Evolutionary conservation across 2,329 filamentous ascomycete genomes (phyloP).

Genomic region (Penicillium sp.): DNA sequence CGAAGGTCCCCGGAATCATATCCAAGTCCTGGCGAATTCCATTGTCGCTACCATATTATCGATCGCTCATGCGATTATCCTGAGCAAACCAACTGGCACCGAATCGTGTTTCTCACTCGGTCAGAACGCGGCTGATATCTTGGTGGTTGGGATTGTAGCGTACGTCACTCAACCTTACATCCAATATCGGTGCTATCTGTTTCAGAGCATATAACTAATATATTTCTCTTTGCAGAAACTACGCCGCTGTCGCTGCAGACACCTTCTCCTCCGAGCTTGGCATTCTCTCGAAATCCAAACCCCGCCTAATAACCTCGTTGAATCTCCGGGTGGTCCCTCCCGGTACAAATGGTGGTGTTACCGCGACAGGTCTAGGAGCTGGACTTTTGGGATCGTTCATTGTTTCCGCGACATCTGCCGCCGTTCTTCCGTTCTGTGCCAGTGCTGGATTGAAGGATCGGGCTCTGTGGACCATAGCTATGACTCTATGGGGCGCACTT

Average conservation of each 20-base stretch:
- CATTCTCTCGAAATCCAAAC: constrained; percentile 73
- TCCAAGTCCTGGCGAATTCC: constrained; percentile 91
- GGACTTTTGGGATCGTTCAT: constrained; percentile 70
- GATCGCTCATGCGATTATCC: constrained; percentile 49
- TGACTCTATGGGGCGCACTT: constrained; percentile 70
- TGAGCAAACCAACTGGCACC: constrained; percentile 24
- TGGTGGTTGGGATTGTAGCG: constrained; percentile 43
- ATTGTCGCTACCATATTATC: constrained; percentile 68
- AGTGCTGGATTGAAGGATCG: constrained; percentile 53
- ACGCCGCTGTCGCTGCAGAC: constrained; percentile 86
- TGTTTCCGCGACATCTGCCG: constrained; percentile 65
- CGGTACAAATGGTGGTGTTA: constrained; percentile 93
- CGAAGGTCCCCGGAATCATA: constrained; percentile 77
- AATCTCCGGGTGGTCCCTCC: constrained; percentile 74
- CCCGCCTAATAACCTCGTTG: constrained; percentile 81
- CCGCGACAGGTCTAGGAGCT: constrained; percentile 67
- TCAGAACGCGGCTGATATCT: constrained; percentile 33
- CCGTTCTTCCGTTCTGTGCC: constrained; percentile 69
- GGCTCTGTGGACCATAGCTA: constrained; percentile 46
- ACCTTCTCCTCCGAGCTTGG: constrained; percentile 95
- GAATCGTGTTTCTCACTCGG: constrained; percentile 42
- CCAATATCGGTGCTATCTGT: neutral
- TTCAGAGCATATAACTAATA: neutral
- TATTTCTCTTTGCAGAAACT: constrained; percentile 55
- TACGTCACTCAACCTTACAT: constrained; percentile 20